These are phyloP conservation scores for Aureobasidium lini DNA, from an alignment of 2,329 filamentous ascomycete species.

Conservation along the genomic window DNA sequence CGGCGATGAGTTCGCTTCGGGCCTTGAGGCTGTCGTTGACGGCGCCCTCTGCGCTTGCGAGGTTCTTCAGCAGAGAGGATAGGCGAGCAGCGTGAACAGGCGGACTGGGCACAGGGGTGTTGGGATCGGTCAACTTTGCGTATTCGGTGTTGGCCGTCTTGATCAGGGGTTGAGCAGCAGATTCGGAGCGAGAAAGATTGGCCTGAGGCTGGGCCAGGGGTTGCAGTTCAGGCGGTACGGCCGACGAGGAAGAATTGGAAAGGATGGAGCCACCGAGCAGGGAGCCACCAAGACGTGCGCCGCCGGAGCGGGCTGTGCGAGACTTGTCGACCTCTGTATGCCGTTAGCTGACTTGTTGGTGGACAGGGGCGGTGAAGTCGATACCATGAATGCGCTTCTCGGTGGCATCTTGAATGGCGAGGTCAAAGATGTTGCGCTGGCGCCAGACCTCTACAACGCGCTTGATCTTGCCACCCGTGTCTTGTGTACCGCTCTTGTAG, in stretches of 20 bases:
- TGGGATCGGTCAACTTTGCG: conserved; percentile 70
- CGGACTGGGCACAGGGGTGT: conserved; percentile 62
- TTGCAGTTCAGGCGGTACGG: conserved; percentile 68
- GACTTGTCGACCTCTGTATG: conserved; percentile 47
- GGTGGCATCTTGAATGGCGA: conserved; percentile 68
- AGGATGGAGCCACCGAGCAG: conserved; percentile 63
- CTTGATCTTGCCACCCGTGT: conserved; percentile 80
- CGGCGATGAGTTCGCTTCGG: conserved; percentile 66
- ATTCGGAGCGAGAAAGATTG: conserved; percentile 63
- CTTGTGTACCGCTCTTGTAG: conserved; percentile 79
- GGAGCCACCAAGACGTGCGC: conserved; percentile 21
- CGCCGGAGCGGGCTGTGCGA: conserved; percentile 15
- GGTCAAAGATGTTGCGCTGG: conserved; percentile 75
- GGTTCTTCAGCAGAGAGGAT: conserved; percentile 78
- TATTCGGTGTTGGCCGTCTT: conserved; percentile 73
- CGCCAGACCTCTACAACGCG: conserved; percentile 94
- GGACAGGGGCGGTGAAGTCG: conserved; percentile 18
- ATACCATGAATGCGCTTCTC: conserved; percentile 73
- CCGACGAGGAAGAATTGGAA: conserved; percentile 41
- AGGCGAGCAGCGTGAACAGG: conserved; percentile 89
- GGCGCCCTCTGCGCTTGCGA: conserved; percentile 81
- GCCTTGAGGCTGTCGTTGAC: conserved; percentile 86
- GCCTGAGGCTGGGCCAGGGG: conserved; percentile 69
- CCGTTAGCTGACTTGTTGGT: neutral
- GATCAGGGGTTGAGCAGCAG: conserved; percentile 59